Evolutionary conservation across 78 protist genomes (phyloP).

Genomic region (Dictyostelium intermedium): DNA sequence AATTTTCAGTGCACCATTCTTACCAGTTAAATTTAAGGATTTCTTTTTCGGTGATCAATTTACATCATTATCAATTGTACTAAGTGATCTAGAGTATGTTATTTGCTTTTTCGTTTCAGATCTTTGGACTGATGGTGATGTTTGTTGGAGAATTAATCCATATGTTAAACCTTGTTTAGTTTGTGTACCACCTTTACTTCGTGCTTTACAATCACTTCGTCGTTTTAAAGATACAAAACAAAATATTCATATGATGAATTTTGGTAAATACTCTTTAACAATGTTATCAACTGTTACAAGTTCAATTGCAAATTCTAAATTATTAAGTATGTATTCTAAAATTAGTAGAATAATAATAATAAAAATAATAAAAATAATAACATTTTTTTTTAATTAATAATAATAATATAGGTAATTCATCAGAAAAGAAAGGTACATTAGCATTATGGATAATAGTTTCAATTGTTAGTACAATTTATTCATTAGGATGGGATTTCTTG

Average conservation of each 20-base stretch:
- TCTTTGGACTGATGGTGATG: slow-evolving; percentile 35
- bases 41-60: slow-evolving; percentile 81
- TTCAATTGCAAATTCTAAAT: slow-evolving; percentile 32
- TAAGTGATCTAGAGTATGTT: slow-evolving; percentile 67
- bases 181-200: slow-evolving; percentile 39
- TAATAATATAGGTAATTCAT: neutral
- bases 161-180: slow-evolving; percentile 46
- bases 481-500: slow-evolving; percentile 57
- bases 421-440: neutral
- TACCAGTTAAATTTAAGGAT: slow-evolving; percentile 69
- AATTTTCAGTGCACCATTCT: slow-evolving; percentile 59
- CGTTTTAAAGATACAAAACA: slow-evolving; percentile 70
- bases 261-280: slow-evolving; percentile 56
- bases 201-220: slow-evolving; percentile 76
- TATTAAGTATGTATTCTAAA: neutral
- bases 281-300: neutral
- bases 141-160: slow-evolving; percentile 57
- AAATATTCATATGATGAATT: slow-evolving; percentile 53
- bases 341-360: too few relatives aligned
- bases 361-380: neutral
- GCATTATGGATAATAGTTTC: slow-evolving; percentile 36
- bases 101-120: slow-evolving; percentile 70
- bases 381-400: neutral
- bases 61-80: slow-evolving; percentile 31
- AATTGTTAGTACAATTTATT: slow-evolving; percentile 26